These are phyloP conservation scores for Salicornia ramosissima DNA, from an alignment of 148 eudicot genomes.

Conservation along the genomic window DNA sequence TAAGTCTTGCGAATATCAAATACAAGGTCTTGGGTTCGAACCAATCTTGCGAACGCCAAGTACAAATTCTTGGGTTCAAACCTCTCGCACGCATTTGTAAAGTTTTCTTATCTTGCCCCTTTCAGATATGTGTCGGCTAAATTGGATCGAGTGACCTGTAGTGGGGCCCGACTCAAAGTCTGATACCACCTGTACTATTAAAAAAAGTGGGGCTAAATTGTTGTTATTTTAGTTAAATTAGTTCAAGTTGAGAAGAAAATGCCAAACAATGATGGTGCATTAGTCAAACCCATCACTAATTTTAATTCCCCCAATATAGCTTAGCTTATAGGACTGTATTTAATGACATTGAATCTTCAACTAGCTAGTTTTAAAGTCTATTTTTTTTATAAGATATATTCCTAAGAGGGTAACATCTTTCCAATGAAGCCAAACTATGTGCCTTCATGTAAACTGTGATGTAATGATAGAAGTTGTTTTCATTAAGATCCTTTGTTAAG, in stretches of 20 bases:
- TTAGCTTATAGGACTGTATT: constrained; percentile 1
- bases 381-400: neutral
- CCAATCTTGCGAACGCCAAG: too few species aligned
- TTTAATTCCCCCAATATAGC: neutral
- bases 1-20: too few species aligned
- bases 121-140: too few species aligned
- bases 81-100: too few species aligned
- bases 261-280: constrained; percentile 19
- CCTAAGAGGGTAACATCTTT: neutral
- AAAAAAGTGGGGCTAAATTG: too few species aligned
- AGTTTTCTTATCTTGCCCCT: too few species aligned
- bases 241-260: constrained; percentile 14
- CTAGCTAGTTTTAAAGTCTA: neutral
- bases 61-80: too few species aligned
- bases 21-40: too few species aligned
- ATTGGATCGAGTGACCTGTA: too few species aligned
- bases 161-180: too few species aligned
- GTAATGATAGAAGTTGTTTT: neutral
- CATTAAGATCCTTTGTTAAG: neutral
- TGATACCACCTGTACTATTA: too few species aligned
- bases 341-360: neutral
- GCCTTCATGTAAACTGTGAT: neutral
- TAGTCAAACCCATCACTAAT: constrained; percentile 18
- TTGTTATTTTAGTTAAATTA: constrained; percentile 11
- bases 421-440: neutral